Percentiles rank a stretch among this genome's conserved stretches.
phyloP scores from a whole-genome alignment of 495 filamentous ascomycete species.

The Venustampulla echinocandica region DNA sequence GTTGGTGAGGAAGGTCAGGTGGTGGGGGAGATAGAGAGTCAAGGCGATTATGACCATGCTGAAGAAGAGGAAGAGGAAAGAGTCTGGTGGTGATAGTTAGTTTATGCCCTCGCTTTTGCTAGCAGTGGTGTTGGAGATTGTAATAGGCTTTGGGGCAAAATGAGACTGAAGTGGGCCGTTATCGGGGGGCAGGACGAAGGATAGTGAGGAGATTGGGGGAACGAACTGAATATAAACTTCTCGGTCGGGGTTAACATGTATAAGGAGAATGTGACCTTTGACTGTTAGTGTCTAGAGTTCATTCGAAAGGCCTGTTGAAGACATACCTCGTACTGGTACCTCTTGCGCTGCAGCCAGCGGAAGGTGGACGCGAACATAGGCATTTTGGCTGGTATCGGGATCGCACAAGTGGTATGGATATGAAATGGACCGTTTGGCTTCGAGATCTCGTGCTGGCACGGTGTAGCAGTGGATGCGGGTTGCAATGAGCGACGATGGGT shows the following conservation, averaged over 20 bases:
- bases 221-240: conserved; percentile 66
- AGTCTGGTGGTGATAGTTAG: conserved; percentile 48
- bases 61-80: conserved; percentile 77
- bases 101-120: too few species aligned
- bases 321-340: conserved; percentile 65
- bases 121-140: too few species aligned
- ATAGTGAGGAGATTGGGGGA: not conserved
- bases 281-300: not conserved
- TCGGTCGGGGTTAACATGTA: conserved; percentile 84
- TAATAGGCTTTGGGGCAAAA: not conserved
- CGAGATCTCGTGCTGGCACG: too few species aligned
- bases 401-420: not conserved
- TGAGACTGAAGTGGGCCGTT: not conserved
- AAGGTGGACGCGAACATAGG: conserved; percentile 22
- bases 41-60: conserved; percentile 76
- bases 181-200: not conserved
- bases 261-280: conserved; percentile 61
- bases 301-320: not conserved
- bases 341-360: conserved; percentile 56
- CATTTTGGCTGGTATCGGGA: conserved; percentile 7
- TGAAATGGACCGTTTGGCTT: not conserved
- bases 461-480: not conserved
- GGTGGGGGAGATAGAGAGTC: conserved; percentile 86
- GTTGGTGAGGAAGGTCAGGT: conserved; percentile 65
- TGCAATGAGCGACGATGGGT: conserved; percentile 4